These are phyloP conservation scores for Orbilia javanica DNA, from an alignment of 2,329 filamentous ascomycete genomes.

Conservation along the genomic window DNA sequence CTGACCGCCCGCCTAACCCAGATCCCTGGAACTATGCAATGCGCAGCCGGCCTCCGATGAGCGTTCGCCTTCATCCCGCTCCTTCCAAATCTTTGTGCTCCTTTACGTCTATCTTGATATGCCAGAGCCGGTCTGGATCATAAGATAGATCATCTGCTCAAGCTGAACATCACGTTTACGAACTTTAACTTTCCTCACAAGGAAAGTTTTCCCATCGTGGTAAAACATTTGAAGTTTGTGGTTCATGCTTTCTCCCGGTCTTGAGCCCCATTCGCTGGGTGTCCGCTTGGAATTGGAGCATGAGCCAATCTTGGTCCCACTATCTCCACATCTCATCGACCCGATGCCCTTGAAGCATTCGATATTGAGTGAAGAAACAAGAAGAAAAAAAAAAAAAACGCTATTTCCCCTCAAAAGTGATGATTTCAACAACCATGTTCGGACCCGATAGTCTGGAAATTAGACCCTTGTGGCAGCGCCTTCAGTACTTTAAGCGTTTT, in stretches of 20 bases:
- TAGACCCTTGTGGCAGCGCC: conserved; percentile 49
- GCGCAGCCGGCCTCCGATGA: conserved; percentile 40
- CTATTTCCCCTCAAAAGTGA: conserved; percentile 35
- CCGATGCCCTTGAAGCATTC: conserved; percentile 34
- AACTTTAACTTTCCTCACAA: conserved; percentile 13
- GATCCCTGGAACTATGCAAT: conserved; percentile 57
- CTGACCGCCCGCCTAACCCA: conserved; percentile 45
- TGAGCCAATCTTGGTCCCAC: conserved; percentile 39
- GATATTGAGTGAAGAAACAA: conserved; percentile 36
- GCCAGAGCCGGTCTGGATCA: neutral
- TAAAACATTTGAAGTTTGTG: conserved; percentile 29
- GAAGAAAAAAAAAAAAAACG: conserved; percentile 34
- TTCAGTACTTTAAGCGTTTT: conserved; percentile 40
- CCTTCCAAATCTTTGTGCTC: conserved; percentile 2
- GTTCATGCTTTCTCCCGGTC: conserved; percentile 11
- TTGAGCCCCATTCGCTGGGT: conserved; percentile 2
- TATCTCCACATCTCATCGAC: conserved; percentile 41
- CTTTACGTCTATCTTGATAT: neutral
- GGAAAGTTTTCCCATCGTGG: conserved; percentile 3
- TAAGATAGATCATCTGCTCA: conserved; percentile 9
- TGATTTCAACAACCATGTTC: conserved; percentile 49
- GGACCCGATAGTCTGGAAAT: conserved; percentile 58
- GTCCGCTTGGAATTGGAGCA: conserved; percentile 16
- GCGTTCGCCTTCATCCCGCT: conserved; percentile 30
- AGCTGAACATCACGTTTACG: conserved; percentile 26